Conservation (phyloP, 768 basidiomycete species). For the Kwoniella dejecticola region DNA sequence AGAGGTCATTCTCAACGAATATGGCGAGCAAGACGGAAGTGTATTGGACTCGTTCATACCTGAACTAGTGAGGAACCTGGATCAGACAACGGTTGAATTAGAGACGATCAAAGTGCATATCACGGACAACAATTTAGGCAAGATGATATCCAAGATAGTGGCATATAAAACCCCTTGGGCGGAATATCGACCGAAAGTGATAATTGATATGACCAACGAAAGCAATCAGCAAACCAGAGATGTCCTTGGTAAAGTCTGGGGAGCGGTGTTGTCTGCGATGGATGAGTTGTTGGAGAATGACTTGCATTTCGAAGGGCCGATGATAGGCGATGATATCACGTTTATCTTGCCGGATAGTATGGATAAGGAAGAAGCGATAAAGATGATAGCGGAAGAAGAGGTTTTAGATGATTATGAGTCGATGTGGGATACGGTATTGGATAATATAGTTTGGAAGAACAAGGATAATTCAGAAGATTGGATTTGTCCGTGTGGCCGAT, state of each 20-base stretch:
- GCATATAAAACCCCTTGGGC: neutral
- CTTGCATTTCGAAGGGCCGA: neutral
- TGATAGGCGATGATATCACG: neutral
- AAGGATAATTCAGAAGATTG: neutral
- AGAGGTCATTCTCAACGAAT: neutral
- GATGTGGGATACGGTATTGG: neutral
- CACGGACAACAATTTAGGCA: neutral
- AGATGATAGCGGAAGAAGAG: neutral
- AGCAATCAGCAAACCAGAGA: too few relatives aligned
- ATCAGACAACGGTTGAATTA: neutral
- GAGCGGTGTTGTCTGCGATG: neutral
- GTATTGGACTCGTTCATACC: neutral
- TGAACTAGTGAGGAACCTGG: neutral
- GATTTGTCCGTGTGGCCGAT: neutral
- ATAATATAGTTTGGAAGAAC: neutral
- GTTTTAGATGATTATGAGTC: conserved; percentile 2
- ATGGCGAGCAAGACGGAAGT: neutral
- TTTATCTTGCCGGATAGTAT: neutral
- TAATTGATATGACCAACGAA: neutral
- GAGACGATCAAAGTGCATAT: neutral
- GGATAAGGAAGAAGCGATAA: neutral
- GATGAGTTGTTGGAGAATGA: neutral
- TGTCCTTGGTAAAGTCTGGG: too few relatives aligned
- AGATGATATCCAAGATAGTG: neutral
- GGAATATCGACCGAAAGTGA: neutral